Evolutionary conservation across 768 basidiomycete genomes (phyloP).

Genomic region (Russula compacta): DNA sequence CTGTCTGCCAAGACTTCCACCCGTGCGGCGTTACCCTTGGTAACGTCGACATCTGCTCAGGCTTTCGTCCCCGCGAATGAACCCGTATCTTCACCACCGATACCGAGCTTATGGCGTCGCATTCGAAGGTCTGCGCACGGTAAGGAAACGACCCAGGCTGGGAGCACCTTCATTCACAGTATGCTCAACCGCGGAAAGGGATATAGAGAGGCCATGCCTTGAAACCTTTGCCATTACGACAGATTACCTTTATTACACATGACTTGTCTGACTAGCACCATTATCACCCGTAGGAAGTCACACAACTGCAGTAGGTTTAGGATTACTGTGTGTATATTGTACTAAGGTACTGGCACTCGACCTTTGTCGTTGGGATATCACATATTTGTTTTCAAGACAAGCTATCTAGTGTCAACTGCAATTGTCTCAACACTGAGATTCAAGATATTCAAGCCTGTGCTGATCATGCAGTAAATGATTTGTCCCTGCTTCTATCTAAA

Average conservation of each 20-base stretch:
- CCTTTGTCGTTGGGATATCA: too few relatives aligned
- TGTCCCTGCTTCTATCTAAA: too few relatives aligned
- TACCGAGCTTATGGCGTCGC: constrained; percentile 9
- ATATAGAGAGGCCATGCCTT: neutral
- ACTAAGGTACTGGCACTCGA: neutral
- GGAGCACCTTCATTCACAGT: constrained; percentile 10
- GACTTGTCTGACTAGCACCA: neutral
- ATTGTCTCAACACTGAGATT: too few relatives aligned
- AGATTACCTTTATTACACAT: neutral
- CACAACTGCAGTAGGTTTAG: neutral
- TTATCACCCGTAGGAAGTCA: neutral
- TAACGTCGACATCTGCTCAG: neutral
- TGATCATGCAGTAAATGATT: too few relatives aligned
- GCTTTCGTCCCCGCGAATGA: neutral
- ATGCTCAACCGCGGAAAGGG: neutral
- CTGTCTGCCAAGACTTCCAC: neutral
- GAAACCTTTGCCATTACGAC: neutral
- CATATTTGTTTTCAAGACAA: too few relatives aligned
- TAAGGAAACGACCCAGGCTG: neutral
- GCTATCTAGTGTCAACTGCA: too few relatives aligned
- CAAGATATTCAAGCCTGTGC: too few relatives aligned
- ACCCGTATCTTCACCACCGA: neutral
- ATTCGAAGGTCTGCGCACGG: constrained; percentile 2
- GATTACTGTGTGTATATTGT: neutral
- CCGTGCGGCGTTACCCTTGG: neutral